Evolutionary conservation across 2,329 filamentous ascomycete species (phyloP).

Genomic region (Neonectria punicea): DNA sequence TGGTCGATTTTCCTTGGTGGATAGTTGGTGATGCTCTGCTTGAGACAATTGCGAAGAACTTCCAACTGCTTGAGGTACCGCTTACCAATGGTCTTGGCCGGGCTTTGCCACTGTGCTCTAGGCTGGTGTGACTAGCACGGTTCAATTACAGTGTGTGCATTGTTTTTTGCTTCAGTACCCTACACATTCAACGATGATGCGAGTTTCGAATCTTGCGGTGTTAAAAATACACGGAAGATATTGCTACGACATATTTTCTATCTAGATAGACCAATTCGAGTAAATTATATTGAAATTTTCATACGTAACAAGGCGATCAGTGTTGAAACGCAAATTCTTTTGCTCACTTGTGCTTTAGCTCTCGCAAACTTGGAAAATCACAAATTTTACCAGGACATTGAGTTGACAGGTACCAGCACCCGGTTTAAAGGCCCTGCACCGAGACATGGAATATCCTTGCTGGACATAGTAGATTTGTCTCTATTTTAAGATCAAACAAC

Average conservation of each 20-base stretch:
- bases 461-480: background rate
- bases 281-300: background rate
- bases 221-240: background rate
- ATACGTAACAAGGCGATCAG: background rate
- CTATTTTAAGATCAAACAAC: background rate
- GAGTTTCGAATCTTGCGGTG: background rate
- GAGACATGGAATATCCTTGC: background rate
- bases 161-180: background rate
- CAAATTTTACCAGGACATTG: background rate
- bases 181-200: background rate
- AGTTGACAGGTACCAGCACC: background rate
- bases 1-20: background rate
- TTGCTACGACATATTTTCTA: background rate
- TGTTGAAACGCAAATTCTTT: no score
- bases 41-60: conserved; percentile 16
- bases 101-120: background rate
- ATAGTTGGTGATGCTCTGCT: background rate
- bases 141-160: background rate
- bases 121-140: background rate
- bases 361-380: no score
- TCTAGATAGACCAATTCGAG: background rate
- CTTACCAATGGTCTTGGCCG: conserved; percentile 10
- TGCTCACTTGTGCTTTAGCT: no score
- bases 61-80: background rate
- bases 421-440: background rate